phyloP scores from a whole-genome alignment of 2,329 filamentous ascomycete species.

The Nemania sp. region DNA sequence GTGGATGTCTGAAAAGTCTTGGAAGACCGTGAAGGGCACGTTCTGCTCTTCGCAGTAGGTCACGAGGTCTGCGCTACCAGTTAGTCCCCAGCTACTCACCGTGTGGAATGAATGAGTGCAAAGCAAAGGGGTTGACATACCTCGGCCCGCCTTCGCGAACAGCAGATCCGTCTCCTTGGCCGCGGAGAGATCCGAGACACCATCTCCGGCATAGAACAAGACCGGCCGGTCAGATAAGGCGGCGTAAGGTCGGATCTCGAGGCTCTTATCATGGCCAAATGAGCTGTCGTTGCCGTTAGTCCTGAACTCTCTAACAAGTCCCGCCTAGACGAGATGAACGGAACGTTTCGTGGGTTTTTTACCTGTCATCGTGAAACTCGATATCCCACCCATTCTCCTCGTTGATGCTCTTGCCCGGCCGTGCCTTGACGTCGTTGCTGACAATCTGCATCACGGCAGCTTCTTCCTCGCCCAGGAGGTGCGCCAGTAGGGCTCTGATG shows the following conservation, averaged over 20 bases:
- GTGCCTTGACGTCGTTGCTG: slow-evolving; percentile 75
- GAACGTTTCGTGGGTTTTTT: slow-evolving; percentile 33
- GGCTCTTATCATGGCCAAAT: slow-evolving; percentile 96
- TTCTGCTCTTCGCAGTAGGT: slow-evolving; percentile 82
- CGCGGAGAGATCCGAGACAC: slow-evolving; percentile 89
- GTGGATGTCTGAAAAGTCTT: slow-evolving; percentile 81
- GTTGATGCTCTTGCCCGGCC: slow-evolving; percentile 72
- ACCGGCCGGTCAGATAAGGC: slow-evolving; percentile 75
- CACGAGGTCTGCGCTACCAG: slow-evolving; percentile 72
- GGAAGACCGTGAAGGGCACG: slow-evolving; percentile 85
- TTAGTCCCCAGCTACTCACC: slow-evolving; percentile 12
- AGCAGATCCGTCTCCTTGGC: slow-evolving; percentile 90
- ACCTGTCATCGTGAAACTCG: slow-evolving; percentile 84
- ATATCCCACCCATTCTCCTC: slow-evolving; percentile 87
- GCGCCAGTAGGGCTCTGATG: slow-evolving; percentile 80
- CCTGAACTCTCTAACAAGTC: too few species aligned
- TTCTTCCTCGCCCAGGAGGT: slow-evolving; percentile 76
- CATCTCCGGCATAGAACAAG: slow-evolving; percentile 94
- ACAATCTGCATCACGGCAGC: slow-evolving; percentile 84
- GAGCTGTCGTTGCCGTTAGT: slow-evolving; percentile 52
- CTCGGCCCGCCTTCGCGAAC: slow-evolving; percentile 89
- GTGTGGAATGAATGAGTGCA: not conserved
- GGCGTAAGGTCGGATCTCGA: slow-evolving; percentile 87
- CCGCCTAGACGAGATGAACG: not conserved
- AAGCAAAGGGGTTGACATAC: slow-evolving; percentile 51